Evolutionary conservation across 164 flowering plant species (phyloP).

Genomic region (Cinnamomum chago): DNA sequence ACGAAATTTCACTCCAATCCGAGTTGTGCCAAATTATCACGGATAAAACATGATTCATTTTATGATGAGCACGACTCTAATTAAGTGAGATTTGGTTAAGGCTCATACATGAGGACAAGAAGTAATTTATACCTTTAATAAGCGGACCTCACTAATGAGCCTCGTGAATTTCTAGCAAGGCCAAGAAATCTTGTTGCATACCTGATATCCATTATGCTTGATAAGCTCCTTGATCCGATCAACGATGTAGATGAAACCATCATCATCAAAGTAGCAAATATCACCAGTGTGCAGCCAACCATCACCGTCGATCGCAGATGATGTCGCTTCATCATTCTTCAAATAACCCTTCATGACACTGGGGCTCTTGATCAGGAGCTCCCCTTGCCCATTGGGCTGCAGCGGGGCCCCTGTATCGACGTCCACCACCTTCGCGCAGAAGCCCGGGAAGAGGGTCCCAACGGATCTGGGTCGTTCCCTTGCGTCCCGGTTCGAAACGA

Average conservation of each 20-base stretch:
- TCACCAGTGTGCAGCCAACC: constrained; percentile 81
- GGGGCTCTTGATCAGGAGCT: constrained; percentile 61
- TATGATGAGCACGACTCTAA: too few species aligned
- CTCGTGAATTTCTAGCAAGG: too few species aligned
- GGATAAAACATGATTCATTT: too few species aligned
- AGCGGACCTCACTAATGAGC: too few species aligned
- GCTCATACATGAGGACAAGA: too few species aligned
- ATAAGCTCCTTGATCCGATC: constrained; percentile 78
- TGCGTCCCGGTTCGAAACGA: constrained; percentile 24
- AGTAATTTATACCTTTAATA: too few species aligned
- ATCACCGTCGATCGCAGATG: constrained; percentile 32
- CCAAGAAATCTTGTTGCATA: constrained; percentile 3
- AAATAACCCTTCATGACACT: constrained; percentile 63
- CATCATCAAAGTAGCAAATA: constrained; percentile 57
- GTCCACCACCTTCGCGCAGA: constrained; percentile 58
- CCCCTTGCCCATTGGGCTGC: constrained; percentile 49
- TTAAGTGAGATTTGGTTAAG: too few species aligned
- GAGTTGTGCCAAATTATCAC: too few species aligned
- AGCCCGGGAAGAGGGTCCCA: constrained; percentile 43
- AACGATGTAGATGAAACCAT: constrained; percentile 57
- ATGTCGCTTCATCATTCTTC: constrained; percentile 54
- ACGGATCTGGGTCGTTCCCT: constrained; percentile 30
- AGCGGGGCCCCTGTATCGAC: constrained; percentile 35
- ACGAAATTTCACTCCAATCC: too few species aligned
- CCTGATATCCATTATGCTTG: constrained; percentile 81